A percentile compares a stretch with the other conserved stretches of the same genome.
phyloP scores from a whole-genome alignment of 1,284 basidiomycete species.

The Pyrrhoderma lamaoense region DNA sequence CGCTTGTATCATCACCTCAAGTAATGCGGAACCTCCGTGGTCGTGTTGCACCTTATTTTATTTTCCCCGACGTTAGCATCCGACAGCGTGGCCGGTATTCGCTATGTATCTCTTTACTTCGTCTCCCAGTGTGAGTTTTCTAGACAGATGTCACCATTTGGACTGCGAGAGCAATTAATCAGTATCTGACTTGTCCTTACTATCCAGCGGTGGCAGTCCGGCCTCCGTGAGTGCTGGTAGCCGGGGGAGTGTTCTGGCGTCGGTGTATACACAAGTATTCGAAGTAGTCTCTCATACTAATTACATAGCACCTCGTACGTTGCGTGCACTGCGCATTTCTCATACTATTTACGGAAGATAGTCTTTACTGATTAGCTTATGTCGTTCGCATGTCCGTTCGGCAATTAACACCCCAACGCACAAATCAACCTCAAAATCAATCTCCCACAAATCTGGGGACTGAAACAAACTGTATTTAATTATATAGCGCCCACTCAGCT shows the following conservation, averaged over 20 bases:
- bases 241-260: conserved; percentile 54
- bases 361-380: not conserved
- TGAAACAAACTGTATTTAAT: no score
- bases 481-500: conserved; percentile 31
- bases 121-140: conserved; percentile 65
- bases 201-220: conserved; percentile 11
- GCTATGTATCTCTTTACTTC: conserved; percentile 66
- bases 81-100: conserved; percentile 70
- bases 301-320: conserved; percentile 76
- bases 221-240: conserved; percentile 28
- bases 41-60: conserved; percentile 72
- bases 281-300: conserved; percentile 64
- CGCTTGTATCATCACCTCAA: conserved; percentile 73
- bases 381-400: no score
- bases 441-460: no score
- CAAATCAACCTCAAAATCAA: no score
- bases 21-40: conserved; percentile 73
- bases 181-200: not conserved
- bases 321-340: conserved; percentile 20
- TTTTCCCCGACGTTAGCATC: conserved; percentile 86
- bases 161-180: not conserved
- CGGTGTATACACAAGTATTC: conserved; percentile 64
- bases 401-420: no score
- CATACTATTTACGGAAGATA: not conserved
- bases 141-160: not conserved